Base-by-base conservation (phyloP, 495 filamentous ascomycete species). In the Lasiosphaeriaceae sp. region DNA sequence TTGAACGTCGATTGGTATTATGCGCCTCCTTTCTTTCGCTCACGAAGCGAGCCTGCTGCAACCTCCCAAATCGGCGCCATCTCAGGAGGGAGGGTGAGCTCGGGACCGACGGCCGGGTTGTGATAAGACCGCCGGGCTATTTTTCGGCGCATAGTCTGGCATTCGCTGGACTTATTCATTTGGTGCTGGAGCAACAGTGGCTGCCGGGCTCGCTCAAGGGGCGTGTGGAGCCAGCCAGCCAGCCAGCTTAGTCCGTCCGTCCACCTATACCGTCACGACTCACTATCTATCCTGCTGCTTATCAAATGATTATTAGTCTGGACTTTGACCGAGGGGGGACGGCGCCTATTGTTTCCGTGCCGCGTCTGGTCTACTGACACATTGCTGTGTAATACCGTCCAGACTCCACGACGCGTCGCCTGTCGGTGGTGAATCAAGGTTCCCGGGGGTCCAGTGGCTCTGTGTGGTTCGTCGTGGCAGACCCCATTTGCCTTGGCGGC, bases 241-340 rank as follows among this genome's bases (percentile, higher is more conserved):
- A n/a, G n/a, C n/a, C n/a, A n/a, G n/a, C n/a, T n/a, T n/a, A n/a
- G n/a, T n/a, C n/a, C n/a, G n/a, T n/a, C n/a, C n/a, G n/a, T n/a
- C n/a, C n/a, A n/a, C n/a, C n/a, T n/a, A n/a, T n/a, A n/a, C n/a
- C n/a, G n/a, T n/a, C n/a, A n/a, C n/a, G n/a, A n/a, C n/a, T n/a
- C n/a, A n/a, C n/a, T n/a, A n/a, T 31, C 34, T 22, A 48, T 50
- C 51, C 37, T 51, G 55, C 46, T 65, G 67, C 67, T 66, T 65
- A 67, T 62, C 62, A 56, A 60, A 70, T 66, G 65, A 63, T 67
- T 67, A 70, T 65, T 43, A 43, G 26, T 31, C 26, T 31, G 4
- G 26, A 31, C 26, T n/a, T n/a, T n/a, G n/a, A n/a, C n/a, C n/a
- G n/a, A n/a, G 60, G 59, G 54, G 54, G 57, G 35, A 26, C 49